phyloP scores from a whole-genome alignment of 1,284 basidiomycete species.

The Ceratobasidium sp. region DNA sequence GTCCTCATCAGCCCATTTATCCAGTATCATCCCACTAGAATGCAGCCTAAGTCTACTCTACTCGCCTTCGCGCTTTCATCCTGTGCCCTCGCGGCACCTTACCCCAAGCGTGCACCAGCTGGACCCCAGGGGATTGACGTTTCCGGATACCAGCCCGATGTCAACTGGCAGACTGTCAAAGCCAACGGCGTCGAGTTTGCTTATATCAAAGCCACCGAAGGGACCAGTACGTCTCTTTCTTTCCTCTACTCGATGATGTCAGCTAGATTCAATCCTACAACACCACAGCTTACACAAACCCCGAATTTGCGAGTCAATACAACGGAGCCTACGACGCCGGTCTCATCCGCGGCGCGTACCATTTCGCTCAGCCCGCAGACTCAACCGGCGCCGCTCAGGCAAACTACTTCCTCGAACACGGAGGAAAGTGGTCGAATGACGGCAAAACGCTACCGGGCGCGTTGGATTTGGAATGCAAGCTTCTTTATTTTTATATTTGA shows the following conservation, averaged over 20 bases:
- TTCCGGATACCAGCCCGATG: conserved; percentile 66
- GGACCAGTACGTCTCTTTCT: conserved; percentile 62
- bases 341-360: conserved; percentile 72
- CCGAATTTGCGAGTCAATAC: conserved; percentile 68
- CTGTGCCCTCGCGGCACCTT: background rate
- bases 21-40: background rate
- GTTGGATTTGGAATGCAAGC: conserved; percentile 68
- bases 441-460: conserved; percentile 75
- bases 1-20: background rate
- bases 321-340: conserved; percentile 69
- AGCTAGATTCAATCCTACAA: conserved; percentile 46
- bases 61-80: background rate
- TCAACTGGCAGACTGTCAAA: conserved; percentile 71
- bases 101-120: conserved; percentile 4
- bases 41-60: conserved; percentile 4
- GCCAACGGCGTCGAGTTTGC: conserved; percentile 71
- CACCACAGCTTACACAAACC: conserved; percentile 59
- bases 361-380: conserved; percentile 70
- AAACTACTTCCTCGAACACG: conserved; percentile 71
- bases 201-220: conserved; percentile 81
- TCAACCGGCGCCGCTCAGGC: conserved; percentile 70
- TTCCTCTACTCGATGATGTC: background rate
- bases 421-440: conserved; percentile 72
- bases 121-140: conserved; percentile 60
- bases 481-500: background rate